Conservation (phyloP, 2,329 filamentous ascomycete species). For the Aspergillus ibericus region DNA sequence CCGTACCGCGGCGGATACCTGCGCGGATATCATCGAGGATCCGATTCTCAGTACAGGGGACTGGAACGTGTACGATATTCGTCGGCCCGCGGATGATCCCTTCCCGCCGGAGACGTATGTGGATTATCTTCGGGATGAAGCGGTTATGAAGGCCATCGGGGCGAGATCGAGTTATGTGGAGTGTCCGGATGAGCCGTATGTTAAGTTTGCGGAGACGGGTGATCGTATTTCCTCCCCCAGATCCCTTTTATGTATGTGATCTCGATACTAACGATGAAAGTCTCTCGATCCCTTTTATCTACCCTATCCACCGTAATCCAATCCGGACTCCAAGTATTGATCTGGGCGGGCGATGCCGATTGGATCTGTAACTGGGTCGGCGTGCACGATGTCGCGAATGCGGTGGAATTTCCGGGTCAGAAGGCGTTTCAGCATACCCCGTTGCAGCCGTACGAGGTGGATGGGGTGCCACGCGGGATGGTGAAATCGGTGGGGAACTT, state of each 20-base stretch:
- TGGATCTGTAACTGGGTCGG: conserved; percentile 62
- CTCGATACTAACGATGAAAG: no score
- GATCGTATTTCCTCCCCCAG: conserved; percentile 32
- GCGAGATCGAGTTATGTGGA: conserved; percentile 45
- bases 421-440: conserved; percentile 42
- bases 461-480: conserved; percentile 49
- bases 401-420: conserved; percentile 45
- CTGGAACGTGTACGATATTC: conserved; percentile 49
- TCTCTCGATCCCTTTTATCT: conserved; percentile 46
- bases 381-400: conserved; percentile 49
- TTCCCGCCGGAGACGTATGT: conserved; percentile 45
- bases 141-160: conserved; percentile 48
- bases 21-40: conserved; percentile 40
- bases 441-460: conserved; percentile 49
- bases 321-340: conserved; percentile 50
- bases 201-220: conserved; percentile 44
- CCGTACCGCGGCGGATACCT: conserved; percentile 34
- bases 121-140: conserved; percentile 40
- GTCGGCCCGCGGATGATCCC: conserved; percentile 38
- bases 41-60: conserved; percentile 29
- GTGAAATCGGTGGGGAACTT: conserved; percentile 55
- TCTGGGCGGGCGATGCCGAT: conserved; percentile 61
- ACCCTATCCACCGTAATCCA: conserved; percentile 49
- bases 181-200: conserved; percentile 40
- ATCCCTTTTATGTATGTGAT: conserved; percentile 48